Conservation (phyloP, 2,329 filamentous ascomycete genomes). For the Falciphora oryzae region DNA sequence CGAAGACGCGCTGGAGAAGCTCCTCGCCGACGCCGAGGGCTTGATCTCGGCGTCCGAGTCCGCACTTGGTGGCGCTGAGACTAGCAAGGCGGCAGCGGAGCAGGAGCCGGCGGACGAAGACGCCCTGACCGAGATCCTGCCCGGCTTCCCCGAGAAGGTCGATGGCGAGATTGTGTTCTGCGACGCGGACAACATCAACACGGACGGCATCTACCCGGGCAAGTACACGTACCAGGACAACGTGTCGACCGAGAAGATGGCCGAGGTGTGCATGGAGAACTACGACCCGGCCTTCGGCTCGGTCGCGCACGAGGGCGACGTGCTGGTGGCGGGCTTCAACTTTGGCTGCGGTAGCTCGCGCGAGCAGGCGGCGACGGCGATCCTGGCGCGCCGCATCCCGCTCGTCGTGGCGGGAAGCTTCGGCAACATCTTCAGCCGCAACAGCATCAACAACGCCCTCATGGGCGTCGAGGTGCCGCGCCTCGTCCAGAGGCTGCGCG, state of each 20-base stretch:
- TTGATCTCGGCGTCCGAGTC: conserved; percentile 51
- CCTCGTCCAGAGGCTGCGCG: conserved; percentile 59
- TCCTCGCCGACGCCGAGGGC: conserved; percentile 63
- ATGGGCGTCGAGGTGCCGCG: conserved; percentile 65
- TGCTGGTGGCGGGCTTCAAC: conserved; percentile 81
- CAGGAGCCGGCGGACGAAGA: conserved; percentile 30
- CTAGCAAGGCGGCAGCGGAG: conserved; percentile 10
- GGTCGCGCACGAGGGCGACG: conserved; percentile 63
- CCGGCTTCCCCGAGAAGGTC: conserved; percentile 80
- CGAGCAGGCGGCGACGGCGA: conserved; percentile 84
- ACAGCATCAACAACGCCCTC: conserved; percentile 67
- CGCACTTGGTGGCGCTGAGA: conserved; percentile 29
- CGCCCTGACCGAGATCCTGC: conserved; percentile 63
- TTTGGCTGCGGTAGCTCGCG: conserved; percentile 79
- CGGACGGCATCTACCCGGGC: conserved; percentile 86
- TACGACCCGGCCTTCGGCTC: conserved; percentile 70
- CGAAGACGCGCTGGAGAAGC: conserved; percentile 64
- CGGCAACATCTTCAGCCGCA: conserved; percentile 75
- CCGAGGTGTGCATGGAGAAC: conserved; percentile 87
- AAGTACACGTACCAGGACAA: conserved; percentile 86
- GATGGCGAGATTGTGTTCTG: conserved; percentile 83
- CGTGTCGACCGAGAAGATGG: conserved; percentile 72
- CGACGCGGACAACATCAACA: conserved; percentile 79
- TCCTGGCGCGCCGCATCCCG: conserved; percentile 73
- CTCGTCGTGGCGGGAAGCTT: conserved; percentile 78